Evolutionary conservation across 208 protist species (phyloP).

Genomic region (Acanthamoeba triangularis): DNA sequence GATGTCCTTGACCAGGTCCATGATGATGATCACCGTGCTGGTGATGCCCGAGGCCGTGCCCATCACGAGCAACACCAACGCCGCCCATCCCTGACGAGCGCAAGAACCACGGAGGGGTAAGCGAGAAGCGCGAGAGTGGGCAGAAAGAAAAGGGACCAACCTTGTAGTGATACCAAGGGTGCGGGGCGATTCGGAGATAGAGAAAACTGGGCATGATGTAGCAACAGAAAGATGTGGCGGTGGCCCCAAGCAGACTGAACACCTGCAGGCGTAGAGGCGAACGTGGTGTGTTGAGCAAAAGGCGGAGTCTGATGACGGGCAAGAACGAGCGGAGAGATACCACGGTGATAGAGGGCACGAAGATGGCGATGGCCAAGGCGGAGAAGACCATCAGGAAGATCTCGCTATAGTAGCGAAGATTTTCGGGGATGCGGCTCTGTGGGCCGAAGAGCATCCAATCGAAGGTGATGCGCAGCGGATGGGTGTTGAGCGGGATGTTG

Average conservation of each 20-base stretch:
- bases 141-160: background rate
- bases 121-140: background rate
- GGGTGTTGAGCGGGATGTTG: conserved; percentile 44
- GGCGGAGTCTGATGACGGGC: background rate
- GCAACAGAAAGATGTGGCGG: conserved; percentile 20
- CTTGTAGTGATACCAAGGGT: background rate
- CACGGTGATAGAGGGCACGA: conserved; percentile 11
- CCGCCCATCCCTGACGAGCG: background rate
- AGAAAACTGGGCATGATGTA: conserved; percentile 17
- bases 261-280: background rate
- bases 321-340: background rate
- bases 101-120: background rate
- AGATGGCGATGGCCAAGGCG: conserved; percentile 24
- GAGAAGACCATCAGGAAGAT: conserved; percentile 21
- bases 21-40: conserved; percentile 54
- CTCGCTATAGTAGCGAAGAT: conserved; percentile 5
- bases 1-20: conserved; percentile 43
- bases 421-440: conserved; percentile 1
- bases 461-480: conserved; percentile 14
- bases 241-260: conserved; percentile 15
- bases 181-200: background rate
- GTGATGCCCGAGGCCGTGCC: conserved; percentile 40
- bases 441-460: conserved; percentile 47
- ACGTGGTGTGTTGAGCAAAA: background rate
- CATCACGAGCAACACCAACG: background rate